A percentile compares a stretch with the other conserved stretches of the same genome.
Evolutionary conservation across 1,284 basidiomycete genomes (phyloP).

Genomic region (Apiotrichum sp.): DNA sequence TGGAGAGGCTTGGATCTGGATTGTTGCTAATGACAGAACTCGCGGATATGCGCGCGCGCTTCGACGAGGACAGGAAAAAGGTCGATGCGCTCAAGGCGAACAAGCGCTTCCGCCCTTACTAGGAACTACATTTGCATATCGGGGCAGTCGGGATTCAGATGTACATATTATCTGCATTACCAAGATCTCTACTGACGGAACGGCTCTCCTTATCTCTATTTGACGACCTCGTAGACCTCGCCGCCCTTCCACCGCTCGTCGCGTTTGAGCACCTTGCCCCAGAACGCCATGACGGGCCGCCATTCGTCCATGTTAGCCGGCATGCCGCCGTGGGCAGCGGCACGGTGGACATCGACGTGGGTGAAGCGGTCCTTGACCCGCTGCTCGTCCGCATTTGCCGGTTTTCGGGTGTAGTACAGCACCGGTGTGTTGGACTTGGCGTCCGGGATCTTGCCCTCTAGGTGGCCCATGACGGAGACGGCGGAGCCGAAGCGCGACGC

Average conservation of each 20-base stretch:
- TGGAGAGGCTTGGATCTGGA: too few relatives aligned
- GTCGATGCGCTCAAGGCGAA: constrained; percentile 73
- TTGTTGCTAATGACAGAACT: constrained; percentile 52
- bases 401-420: constrained; percentile 56
- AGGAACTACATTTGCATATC: too few relatives aligned
- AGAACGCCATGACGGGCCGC: constrained; percentile 77
- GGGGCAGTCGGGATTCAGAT: too few relatives aligned
- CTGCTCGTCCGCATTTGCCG: constrained; percentile 43
- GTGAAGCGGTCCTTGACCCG: constrained; percentile 59
- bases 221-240: constrained; percentile 65
- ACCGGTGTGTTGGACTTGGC: constrained; percentile 55
- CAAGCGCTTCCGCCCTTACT: constrained; percentile 78
- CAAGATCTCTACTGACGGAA: too few relatives aligned
- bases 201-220: neutral
- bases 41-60: constrained; percentile 69
- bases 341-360: constrained; percentile 49
- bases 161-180: neutral
- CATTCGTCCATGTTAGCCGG: constrained; percentile 68
- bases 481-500: constrained; percentile 5
- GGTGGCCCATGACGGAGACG: neutral
- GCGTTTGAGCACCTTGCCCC: constrained; percentile 64
- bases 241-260: constrained; percentile 50
- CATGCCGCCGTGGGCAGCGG: constrained; percentile 57
- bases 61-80: constrained; percentile 80
- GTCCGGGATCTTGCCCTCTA: constrained; percentile 46